These are phyloP conservation scores for Incumbomyces delicatus DNA, from an alignment of 2,329 filamentous ascomycete genomes.

Conservation along the genomic window DNA sequence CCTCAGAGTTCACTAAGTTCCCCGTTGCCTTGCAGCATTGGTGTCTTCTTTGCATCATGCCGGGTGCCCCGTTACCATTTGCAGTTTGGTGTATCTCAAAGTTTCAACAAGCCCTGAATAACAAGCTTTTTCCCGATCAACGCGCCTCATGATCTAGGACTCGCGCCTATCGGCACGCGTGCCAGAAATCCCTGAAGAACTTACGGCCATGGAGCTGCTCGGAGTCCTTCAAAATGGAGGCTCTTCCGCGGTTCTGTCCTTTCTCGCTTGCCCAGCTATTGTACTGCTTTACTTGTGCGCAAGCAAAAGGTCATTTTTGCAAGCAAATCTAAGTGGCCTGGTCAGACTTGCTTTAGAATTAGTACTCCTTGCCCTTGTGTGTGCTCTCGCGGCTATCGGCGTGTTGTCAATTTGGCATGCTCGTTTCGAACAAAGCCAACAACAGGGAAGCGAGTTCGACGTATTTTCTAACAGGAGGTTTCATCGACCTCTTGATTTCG, in stretches of 20 bases:
- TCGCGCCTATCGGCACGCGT: slow-evolving; percentile 1
- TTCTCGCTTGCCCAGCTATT: not conserved
- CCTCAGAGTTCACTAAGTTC: no score
- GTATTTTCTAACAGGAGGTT: not conserved
- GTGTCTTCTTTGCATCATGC: no score
- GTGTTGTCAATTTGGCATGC: slow-evolving; percentile 1
- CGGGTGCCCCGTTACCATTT: no score
- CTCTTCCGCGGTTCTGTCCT: not conserved
- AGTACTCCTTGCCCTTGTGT: not conserved
- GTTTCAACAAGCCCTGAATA: no score
- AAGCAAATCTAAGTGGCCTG: not conserved
- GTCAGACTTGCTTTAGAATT: not conserved
- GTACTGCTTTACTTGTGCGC: not conserved
- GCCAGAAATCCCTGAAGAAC: not conserved
- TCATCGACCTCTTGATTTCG: slow-evolving; percentile 3
- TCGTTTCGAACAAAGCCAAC: not conserved
- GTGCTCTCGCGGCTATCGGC: not conserved
- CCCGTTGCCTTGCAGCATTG: no score
- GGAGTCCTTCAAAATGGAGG: not conserved
- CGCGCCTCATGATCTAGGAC: no score
- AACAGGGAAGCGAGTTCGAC: not conserved
- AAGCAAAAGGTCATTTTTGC: not conserved
- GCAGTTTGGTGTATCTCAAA: no score
- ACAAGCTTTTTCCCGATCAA: no score
- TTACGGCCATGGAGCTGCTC: not conserved